A percentile compares a stretch with the other conserved stretches of the same genome.
phyloP scores from a whole-genome alignment of 495 filamentous ascomycete genomes.

The Aspergillus haitiensis region DNA sequence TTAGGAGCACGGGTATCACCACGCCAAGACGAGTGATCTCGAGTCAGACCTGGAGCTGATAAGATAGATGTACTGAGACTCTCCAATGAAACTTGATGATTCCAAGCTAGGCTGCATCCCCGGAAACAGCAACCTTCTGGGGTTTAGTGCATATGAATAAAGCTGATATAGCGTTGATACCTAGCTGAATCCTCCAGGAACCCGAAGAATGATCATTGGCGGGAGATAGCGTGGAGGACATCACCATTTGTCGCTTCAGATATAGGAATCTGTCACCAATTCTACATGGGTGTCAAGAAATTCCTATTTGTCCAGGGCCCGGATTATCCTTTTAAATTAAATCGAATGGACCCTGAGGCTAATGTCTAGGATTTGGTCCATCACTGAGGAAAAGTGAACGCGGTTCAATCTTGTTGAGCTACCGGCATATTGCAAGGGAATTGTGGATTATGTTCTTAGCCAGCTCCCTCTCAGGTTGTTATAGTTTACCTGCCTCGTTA shows the following conservation, averaged over 20 bases:
- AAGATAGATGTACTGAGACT: slow-evolving; percentile 12
- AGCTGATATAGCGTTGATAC: slow-evolving; percentile 6
- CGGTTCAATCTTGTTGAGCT: not conserved
- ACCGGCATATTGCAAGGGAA: not conserved
- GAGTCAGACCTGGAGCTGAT: slow-evolving; percentile 8
- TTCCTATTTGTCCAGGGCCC: not conserved
- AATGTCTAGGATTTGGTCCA: not conserved
- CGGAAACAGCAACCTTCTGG: slow-evolving; percentile 18
- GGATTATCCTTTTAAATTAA: not conserved
- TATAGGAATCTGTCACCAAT: not conserved
- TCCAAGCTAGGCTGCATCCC: slow-evolving; percentile 7
- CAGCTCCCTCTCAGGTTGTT: too few relatives aligned
- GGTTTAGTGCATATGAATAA: slow-evolving; percentile 14
- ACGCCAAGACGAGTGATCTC: slow-evolving; percentile 11
- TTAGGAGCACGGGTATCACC: not conserved
- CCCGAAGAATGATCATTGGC: slow-evolving; percentile 11
- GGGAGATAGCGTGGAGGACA: slow-evolving; percentile 13
- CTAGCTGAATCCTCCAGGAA: not conserved
- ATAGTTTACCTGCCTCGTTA: too few relatives aligned
- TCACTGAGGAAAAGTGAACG: not conserved
- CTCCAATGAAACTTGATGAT: slow-evolving; percentile 10
- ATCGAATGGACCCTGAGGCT: not conserved
- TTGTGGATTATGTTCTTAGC: not conserved
- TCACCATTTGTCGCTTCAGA: not conserved
- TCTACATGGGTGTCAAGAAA: not conserved